Evolutionary conservation across 2,329 filamentous ascomycete genomes (phyloP).

Genomic region (Trichoderma citrinoviride): DNA sequence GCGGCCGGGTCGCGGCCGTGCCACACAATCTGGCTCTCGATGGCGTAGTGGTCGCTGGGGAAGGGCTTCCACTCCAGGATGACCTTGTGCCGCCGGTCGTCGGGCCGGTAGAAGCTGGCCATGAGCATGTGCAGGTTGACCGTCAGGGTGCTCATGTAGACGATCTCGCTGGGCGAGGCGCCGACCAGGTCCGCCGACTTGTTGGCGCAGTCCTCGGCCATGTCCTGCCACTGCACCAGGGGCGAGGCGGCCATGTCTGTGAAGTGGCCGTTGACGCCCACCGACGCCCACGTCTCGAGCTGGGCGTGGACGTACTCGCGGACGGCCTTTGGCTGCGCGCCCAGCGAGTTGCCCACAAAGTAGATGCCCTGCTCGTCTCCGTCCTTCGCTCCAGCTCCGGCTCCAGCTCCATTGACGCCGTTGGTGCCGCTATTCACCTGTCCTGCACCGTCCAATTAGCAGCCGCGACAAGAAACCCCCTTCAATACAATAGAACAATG

Average conservation of each 20-base stretch:
- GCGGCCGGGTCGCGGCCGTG: slow-evolving; percentile 65
- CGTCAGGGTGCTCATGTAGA: slow-evolving; percentile 85
- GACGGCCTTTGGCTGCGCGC: slow-evolving; percentile 72
- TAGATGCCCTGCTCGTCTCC: slow-evolving; percentile 55
- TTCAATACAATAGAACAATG: neutral
- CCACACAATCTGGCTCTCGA: slow-evolving; percentile 74
- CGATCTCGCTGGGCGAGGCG: slow-evolving; percentile 68
- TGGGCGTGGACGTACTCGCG: slow-evolving; percentile 66
- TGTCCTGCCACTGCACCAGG: slow-evolving; percentile 70
- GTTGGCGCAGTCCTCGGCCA: slow-evolving; percentile 70
- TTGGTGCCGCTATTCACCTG: slow-evolving; percentile 27
- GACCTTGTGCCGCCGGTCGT: slow-evolving; percentile 65
- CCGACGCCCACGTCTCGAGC: slow-evolving; percentile 77
- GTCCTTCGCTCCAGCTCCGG: too few species aligned
- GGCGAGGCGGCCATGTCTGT: slow-evolving; percentile 63
- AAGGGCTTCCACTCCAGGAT: slow-evolving; percentile 90
- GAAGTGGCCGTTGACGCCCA: slow-evolving; percentile 85
- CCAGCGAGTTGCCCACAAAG: slow-evolving; percentile 86
- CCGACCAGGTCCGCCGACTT: slow-evolving; percentile 74
- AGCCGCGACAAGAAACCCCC: neutral
- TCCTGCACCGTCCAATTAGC: neutral
- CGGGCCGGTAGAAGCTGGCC: slow-evolving; percentile 79
- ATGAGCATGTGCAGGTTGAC: slow-evolving; percentile 78
- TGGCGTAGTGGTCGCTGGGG: slow-evolving; percentile 81
- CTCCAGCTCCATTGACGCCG: slow-evolving; percentile 30